phyloP scores from a whole-genome alignment of 176 grass and related monocot genomes.

The Rhynchospora tenuis region DNA sequence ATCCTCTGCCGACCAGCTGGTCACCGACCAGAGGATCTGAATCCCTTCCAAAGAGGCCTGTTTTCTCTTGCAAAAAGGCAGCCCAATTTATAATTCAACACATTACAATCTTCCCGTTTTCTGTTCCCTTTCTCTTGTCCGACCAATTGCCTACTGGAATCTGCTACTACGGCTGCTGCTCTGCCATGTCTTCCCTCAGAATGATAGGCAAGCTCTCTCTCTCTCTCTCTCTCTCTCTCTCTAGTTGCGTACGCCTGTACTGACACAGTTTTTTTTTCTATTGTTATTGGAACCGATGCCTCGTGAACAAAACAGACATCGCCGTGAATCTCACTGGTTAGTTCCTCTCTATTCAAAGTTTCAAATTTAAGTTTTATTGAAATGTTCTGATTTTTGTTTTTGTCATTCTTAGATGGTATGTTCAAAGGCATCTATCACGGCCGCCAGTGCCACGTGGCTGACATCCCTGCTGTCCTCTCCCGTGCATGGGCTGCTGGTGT shows the following conservation, averaged over 20 bases:
- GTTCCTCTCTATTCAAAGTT: not conserved
- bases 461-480: slow-evolving; percentile 65
- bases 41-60: not conserved
- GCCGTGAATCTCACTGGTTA: slow-evolving; percentile 84
- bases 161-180: not conserved
- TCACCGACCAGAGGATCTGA: too few species aligned
- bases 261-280: slow-evolving; percentile 12
- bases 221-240: not conserved
- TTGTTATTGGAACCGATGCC: not conserved
- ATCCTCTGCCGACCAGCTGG: too few species aligned
- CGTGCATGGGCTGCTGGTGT: slow-evolving; percentile 85
- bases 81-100: not conserved
- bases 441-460: slow-evolving; percentile 67
- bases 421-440: slow-evolving; percentile 96
- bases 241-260: not conserved
- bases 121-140: not conserved
- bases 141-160: not conserved
- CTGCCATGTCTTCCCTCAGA: slow-evolving; percentile 41
- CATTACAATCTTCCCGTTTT: not conserved
- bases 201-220: slow-evolving; percentile 62
- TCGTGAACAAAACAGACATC: slow-evolving; percentile 45
- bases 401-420: slow-evolving; percentile 68
- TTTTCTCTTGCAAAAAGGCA: slow-evolving; percentile 3
- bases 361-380: not conserved
- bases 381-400: not conserved